phyloP scores from a whole-genome alignment of 495 filamentous ascomycete genomes.

The Xylaria nigripes region DNA sequence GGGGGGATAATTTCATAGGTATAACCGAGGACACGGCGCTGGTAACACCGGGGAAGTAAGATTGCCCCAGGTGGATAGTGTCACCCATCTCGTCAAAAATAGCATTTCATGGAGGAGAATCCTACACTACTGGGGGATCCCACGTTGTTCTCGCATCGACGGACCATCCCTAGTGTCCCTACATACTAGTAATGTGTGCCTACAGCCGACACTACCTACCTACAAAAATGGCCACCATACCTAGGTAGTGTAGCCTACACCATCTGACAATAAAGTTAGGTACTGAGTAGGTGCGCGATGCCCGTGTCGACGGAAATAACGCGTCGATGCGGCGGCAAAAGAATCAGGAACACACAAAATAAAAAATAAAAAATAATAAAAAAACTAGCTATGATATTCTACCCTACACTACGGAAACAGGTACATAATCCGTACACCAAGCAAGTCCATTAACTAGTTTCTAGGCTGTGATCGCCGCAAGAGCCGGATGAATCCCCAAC shows the following conservation, averaged over 20 bases:
- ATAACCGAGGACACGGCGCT: constrained; percentile 4
- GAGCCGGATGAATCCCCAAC: too few species aligned
- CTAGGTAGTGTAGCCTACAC: too few species aligned
- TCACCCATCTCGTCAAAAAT: constrained; percentile 9
- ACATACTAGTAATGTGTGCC: too few species aligned
- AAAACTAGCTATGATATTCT: too few species aligned
- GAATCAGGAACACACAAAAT: neutral
- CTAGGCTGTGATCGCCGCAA: too few species aligned
- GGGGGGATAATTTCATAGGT: neutral
- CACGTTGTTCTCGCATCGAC: constrained; percentile 10
- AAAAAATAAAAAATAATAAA: too few species aligned
- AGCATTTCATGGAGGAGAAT: constrained; percentile 2
- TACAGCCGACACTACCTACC: too few species aligned
- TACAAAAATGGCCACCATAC: too few species aligned
- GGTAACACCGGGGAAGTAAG: constrained; percentile 8
- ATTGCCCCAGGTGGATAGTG: constrained; percentile 6
- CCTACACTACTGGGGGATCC: constrained; percentile 4
- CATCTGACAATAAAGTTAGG: neutral
- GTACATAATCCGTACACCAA: too few species aligned
- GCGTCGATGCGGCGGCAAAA: neutral
- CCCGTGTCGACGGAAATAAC: constrained; percentile 1
- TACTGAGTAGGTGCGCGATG: neutral
- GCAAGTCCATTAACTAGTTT: too few species aligned
- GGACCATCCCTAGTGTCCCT: constrained; percentile 2
- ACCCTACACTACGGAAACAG: too few species aligned